Conservation (phyloP, 163 green algal genomes). For the Chlamydomonas reinhardtii region DNA sequence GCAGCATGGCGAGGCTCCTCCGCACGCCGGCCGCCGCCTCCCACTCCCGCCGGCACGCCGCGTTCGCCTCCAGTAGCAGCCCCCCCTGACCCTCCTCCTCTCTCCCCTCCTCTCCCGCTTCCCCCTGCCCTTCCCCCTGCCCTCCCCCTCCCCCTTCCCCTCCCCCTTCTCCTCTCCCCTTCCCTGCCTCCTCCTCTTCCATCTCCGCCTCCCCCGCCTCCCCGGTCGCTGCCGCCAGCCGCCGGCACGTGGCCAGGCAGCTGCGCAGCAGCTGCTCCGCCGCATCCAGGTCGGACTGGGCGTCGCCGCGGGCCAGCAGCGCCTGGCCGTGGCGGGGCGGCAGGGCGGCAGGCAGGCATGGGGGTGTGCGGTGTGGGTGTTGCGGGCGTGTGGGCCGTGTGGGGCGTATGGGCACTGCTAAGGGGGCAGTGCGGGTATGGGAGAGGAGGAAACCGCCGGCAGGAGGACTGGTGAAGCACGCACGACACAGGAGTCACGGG, state of each 20-base stretch:
- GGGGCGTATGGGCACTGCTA: no score
- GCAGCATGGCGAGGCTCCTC: conserved; percentile 55
- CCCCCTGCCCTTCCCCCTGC: neutral
- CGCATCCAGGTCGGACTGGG: neutral
- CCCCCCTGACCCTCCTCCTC: neutral
- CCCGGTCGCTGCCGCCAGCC: conserved; percentile 5
- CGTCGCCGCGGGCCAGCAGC: conserved; percentile 28
- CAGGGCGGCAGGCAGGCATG: neutral
- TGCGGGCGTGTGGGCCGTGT: no score
- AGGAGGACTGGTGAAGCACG: no score
- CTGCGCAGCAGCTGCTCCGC: conserved; percentile 42
- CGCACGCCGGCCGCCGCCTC: conserved; percentile 41
- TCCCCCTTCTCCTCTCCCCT: neutral
- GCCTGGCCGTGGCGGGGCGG: neutral
- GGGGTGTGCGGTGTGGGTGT: neutral
- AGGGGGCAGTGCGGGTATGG: no score
- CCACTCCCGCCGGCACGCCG: conserved; percentile 47
- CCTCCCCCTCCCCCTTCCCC: neutral
- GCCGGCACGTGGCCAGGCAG: conserved; percentile 26
- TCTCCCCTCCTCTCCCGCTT: neutral
- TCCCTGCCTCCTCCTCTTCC: neutral
- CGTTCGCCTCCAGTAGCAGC: conserved; percentile 49
- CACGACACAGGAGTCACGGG: no score
- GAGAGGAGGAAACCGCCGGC: no score
- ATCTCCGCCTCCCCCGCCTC: neutral